These are phyloP conservation scores for Trametes sp. DNA, from an alignment of 1,284 basidiomycete species.

Conservation along the genomic window DNA sequence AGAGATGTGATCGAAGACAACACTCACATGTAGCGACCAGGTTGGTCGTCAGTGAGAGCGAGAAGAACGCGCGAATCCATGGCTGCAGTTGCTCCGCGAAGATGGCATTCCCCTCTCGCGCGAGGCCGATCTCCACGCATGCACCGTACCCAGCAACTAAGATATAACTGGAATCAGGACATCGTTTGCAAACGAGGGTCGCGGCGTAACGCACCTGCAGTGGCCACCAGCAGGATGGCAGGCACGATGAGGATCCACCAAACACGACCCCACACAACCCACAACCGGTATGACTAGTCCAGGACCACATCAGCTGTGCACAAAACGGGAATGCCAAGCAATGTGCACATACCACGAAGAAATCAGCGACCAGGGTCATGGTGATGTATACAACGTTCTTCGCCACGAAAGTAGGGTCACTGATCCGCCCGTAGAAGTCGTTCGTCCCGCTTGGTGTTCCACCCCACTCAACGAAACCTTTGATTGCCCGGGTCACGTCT, in stretches of 20 bases:
- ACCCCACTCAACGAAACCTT: conserved; percentile 26
- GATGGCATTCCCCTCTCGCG: conserved; percentile 22
- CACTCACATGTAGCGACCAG: conserved; percentile 27
- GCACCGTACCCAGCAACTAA: conserved; percentile 31
- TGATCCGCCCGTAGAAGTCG: conserved; percentile 21
- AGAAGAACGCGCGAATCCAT: conserved; percentile 32
- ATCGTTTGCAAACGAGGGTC: not conserved
- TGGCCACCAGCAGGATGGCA: conserved; percentile 19
- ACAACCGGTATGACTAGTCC: conserved; percentile 24
- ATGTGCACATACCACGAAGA: conserved; percentile 21
- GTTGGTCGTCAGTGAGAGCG: conserved; percentile 29
- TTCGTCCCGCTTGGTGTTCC: conserved; percentile 18
- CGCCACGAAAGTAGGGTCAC: conserved; percentile 28
- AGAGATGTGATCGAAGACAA: not conserved
- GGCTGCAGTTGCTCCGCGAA: conserved; percentile 26
- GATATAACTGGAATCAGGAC: too few relatives aligned
- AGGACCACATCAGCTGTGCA: not conserved
- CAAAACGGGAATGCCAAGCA: not conserved
- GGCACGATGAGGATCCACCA: conserved; percentile 28
- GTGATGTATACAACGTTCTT: conserved; percentile 33
- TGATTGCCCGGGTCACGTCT: conserved; percentile 23
- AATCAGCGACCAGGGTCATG: conserved; percentile 30
- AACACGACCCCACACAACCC: conserved; percentile 25
- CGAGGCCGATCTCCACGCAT: conserved; percentile 26
- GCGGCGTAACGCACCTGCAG: conserved; percentile 20